Conservation (phyloP, 2,329 filamentous ascomycete genomes). For the Myriosclerotinia duriaeana region DNA sequence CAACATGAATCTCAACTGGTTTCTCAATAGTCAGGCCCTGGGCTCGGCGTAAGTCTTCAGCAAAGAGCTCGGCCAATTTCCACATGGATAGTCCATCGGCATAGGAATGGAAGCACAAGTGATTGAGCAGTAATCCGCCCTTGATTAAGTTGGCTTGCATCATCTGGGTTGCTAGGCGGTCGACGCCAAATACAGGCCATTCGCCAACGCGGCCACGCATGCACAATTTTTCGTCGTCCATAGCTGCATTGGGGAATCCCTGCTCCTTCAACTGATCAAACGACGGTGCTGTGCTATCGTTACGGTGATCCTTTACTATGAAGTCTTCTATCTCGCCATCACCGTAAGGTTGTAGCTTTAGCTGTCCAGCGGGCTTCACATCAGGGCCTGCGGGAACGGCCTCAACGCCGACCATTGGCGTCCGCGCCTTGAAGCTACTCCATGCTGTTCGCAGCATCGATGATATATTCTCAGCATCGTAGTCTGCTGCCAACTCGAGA, state of each 20-base stretch:
- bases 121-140: slow-evolving; percentile 15
- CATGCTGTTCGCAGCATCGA: slow-evolving; percentile 17
- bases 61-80: slow-evolving; percentile 11
- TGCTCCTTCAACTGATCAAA: slow-evolving; percentile 8
- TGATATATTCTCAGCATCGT: slow-evolving; percentile 17
- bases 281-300: slow-evolving; percentile 4
- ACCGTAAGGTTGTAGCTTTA: slow-evolving; percentile 13
- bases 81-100: slow-evolving; percentile 11
- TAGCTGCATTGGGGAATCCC: slow-evolving; percentile 17
- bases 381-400: slow-evolving; percentile 17
- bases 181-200: slow-evolving; percentile 17
- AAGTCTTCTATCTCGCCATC: slow-evolving; percentile 20
- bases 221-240: slow-evolving; percentile 11
- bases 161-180: slow-evolving; percentile 17
- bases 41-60: slow-evolving; percentile 16
- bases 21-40: slow-evolving; percentile 19
- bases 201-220: slow-evolving; percentile 17
- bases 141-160: slow-evolving; percentile 19
- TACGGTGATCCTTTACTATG: slow-evolving; percentile 13
- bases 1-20: slow-evolving; percentile 8
- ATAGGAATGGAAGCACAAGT: slow-evolving; percentile 12
- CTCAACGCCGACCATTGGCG: slow-evolving; percentile 17
- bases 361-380: slow-evolving; percentile 12
- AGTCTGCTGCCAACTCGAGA: slow-evolving; percentile 16
- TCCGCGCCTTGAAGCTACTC: slow-evolving; percentile 13